Base-by-base conservation (phyloP, 2,329 filamentous ascomycete species). In the Diaporthe sp. region DNA sequence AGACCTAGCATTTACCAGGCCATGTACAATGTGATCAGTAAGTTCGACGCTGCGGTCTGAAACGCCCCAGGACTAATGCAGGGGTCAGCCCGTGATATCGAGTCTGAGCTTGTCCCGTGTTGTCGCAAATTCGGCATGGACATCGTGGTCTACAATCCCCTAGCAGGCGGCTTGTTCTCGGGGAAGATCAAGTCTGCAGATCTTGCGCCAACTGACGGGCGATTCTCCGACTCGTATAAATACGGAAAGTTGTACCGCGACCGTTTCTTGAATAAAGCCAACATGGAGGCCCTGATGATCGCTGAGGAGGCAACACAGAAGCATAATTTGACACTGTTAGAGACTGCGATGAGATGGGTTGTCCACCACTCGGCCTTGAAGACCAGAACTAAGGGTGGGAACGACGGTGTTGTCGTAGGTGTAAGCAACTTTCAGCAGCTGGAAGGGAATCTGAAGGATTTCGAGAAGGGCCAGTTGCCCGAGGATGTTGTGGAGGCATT, bases 1-100 rank as follows among this genome's bases (percentile, higher is more conserved):
- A 88, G 79, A 17, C 93, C 93, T 0, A 93, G 90, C 0, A 91
- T 95, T 72, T 95, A 93, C 82, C 93, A 95, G 80, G 94, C 87
- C 76, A 64, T 64, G 60, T 64, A 64, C 9, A 64, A 64, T 15
- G 40, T 47, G 40, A 64, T 64, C 19, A 94, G 66, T 69, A 42
- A 69, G 45, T 69, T 2, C 2, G 42, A 17, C n/a, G 10, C 12
- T 13, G 8, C 30, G 3, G 95, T 91, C 94, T 94, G 81, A 93
- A 93, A 80, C 87, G 89, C 58, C 79, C 80, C 57, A 79, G 77
- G 12, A 82, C 83, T 19, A 75, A 77, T 42, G 80, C 22, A 38
- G 33, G 15, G 1, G 15, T 89, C 91, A 66, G 91, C 89, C 5
- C 87, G 92, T 60, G 87, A 86, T 38, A 89, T 94, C 67, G 93